These are phyloP conservation scores for Xanthoconium purpureum DNA, from an alignment of 768 basidiomycete genomes.

Conservation along the genomic window DNA sequence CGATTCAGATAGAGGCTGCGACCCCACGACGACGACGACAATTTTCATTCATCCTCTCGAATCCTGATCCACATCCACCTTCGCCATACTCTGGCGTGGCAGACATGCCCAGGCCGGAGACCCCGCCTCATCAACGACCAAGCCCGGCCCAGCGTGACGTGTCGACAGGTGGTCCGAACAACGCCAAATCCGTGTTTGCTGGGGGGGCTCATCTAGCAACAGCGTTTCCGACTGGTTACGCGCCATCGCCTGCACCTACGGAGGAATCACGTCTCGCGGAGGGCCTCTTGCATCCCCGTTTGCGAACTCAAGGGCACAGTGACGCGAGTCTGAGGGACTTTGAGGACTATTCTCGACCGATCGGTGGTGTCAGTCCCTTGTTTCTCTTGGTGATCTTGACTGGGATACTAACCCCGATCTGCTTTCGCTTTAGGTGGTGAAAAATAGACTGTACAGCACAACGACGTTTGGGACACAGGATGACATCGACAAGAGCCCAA, in stretches of 20 bases:
- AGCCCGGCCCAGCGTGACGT: neutral
- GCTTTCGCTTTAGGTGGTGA: conserved; percentile 20
- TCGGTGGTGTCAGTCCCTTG: conserved; percentile 26
- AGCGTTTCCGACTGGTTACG: conserved; percentile 3
- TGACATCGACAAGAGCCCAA: conserved; percentile 11
- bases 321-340: conserved; percentile 30
- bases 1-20: conserved; percentile 11
- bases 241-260: conserved; percentile 26
- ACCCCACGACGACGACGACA: conserved; percentile 20
- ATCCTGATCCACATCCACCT: conserved; percentile 27
- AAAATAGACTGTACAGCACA: conserved; percentile 31
- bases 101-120: neutral
- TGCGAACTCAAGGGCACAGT: conserved; percentile 22
- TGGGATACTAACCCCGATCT: neutral
- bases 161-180: neutral
- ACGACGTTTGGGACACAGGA: conserved; percentile 34
- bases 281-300: conserved; percentile 31
- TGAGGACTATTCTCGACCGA: conserved; percentile 34
- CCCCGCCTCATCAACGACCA: neutral
- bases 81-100: conserved; percentile 16
- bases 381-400: neutral
- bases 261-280: conserved; percentile 26
- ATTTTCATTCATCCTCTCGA: conserved; percentile 33
- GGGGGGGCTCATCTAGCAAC: neutral
- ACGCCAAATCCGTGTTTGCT: neutral